phyloP scores from a whole-genome alignment of 139 green algal species.

The Eudorina sp. region DNA sequence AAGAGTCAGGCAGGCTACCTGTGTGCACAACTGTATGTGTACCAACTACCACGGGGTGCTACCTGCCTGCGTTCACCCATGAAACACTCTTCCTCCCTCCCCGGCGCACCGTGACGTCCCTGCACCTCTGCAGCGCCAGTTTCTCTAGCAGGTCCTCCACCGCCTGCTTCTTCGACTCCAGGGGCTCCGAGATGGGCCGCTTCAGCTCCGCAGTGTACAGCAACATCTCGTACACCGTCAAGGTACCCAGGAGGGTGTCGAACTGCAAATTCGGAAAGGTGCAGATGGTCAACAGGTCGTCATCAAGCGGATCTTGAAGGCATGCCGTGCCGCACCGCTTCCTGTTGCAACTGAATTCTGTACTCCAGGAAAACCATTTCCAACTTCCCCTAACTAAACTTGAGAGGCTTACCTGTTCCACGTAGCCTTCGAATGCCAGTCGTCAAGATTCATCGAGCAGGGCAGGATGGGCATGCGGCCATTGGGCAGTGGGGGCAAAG shows the following conservation, averaged over 20 bases:
- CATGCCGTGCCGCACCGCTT: no score
- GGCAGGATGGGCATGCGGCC: no score
- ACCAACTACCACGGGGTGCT: no score
- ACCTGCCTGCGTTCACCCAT: no score
- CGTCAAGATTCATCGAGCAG: not conserved
- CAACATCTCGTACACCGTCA: slow-evolving; percentile 85
- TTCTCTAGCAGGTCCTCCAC: slow-evolving; percentile 65
- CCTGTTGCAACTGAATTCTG: not conserved
- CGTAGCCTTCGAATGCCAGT: slow-evolving; percentile 59
- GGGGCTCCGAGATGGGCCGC: slow-evolving; percentile 50
- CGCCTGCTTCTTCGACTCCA: slow-evolving; percentile 58
- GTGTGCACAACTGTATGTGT: no score
- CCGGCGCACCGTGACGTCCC: slow-evolving; percentile 44
- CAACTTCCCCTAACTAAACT: not conserved
- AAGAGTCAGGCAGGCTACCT: no score
- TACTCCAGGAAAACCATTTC: no score
- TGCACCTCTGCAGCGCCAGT: slow-evolving; percentile 52
- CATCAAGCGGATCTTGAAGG: no score
- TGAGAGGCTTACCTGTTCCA: slow-evolving; percentile 40
- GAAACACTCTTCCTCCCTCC: no score
- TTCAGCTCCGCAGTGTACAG: slow-evolving; percentile 82
- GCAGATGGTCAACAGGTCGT: no score
- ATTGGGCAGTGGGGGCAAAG: no score
- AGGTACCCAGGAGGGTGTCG: slow-evolving; percentile 77
- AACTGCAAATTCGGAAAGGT: no score